Base-by-base conservation (phyloP, 495 filamentous ascomycete genomes). In the Aspergillus sparsus region DNA sequence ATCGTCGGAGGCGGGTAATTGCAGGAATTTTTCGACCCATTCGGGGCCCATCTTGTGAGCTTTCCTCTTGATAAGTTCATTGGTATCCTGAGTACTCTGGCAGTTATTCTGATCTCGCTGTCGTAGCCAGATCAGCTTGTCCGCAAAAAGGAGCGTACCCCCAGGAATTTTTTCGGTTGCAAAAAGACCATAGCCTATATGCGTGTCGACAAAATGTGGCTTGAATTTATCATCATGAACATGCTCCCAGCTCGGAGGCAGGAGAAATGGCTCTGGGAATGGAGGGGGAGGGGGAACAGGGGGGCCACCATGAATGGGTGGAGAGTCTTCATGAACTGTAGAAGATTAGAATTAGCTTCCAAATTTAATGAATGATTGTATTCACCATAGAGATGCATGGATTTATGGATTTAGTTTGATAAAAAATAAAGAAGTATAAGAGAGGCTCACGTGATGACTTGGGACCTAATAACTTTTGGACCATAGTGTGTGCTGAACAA, bases 381-480 rank as follows among this genome's bases (percentile, higher is more conserved):
- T 16, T 16, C 6, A 47, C n/a, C 32, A 46, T 13, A 60, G n/a
- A 5, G 11, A 46, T 35, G 36, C 35, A 7, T 34, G n/a, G 6
- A 50, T 33, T 12, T 21, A 41, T 49, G 2, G 11, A 39, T 37
- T 53, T 6, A 39, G 2, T 54, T 42, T 42, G 15, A 41, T 11
- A 18, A 15, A 52, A 21, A n/a, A n/a, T n/a, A 12, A 27, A 33
- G 27, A 27, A 27, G 21, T 27, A 8, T 8, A 16, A 34, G 44
- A 9, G 9, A 33, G 0, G 58, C 62, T 64, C 62, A 64, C 62
- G 62, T 64, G 62, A 64, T 39, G 49, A 11, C 6, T 18, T 12
- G 31, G 54, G 55, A 57, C 62, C 62, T 61, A 64, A 61, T 13
- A 64, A 32, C 35, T 55, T 54, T 53, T 64, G 51, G 45, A 60